Evolutionary conservation across 176 grass and related monocot species (phyloP).

Genomic region (Eleusine indica): DNA sequence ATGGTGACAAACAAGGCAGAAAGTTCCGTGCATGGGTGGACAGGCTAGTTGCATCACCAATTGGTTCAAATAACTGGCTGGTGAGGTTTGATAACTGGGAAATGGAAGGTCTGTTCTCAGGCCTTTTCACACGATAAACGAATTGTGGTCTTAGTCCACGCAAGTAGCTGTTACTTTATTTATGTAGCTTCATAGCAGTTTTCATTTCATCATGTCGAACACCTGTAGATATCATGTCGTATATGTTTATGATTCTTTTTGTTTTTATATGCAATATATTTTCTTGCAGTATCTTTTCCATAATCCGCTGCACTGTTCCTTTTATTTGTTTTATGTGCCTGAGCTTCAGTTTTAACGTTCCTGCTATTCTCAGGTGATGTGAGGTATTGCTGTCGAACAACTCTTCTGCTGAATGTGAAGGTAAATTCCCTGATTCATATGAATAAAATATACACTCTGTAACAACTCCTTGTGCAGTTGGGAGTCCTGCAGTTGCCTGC

Average conservation of each 20-base stretch:
- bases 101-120: slow-evolving; percentile 57
- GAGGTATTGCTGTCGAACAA: slow-evolving; percentile 52
- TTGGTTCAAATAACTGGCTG: slow-evolving; percentile 65
- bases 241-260: not conserved
- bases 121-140: slow-evolving; percentile 11
- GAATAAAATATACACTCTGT: too few species aligned
- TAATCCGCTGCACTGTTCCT: not conserved
- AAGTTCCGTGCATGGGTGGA: slow-evolving; percentile 82
- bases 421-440: slow-evolving; percentile 23
- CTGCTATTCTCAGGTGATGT: slow-evolving; percentile 50
- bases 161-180: slow-evolving; percentile 7
- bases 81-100: slow-evolving; percentile 93
- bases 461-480: not conserved
- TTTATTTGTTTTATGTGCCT: not conserved
- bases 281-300: not conserved
- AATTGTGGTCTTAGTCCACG: slow-evolving; percentile 7
- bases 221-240: too few species aligned
- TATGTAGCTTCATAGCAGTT: slow-evolving; percentile 7
- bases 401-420: slow-evolving; percentile 63
- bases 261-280: not conserved
- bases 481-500: not conserved
- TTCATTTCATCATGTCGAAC: not conserved
- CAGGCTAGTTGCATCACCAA: slow-evolving; percentile 62
- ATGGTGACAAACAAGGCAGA: slow-evolving; percentile 68
- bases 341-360: not conserved